A percentile compares a stretch with the other conserved stretches of the same genome.
Evolutionary conservation across 78 protist genomes (phyloP).

Genomic region (Dictyostelium purpureum): DNA sequence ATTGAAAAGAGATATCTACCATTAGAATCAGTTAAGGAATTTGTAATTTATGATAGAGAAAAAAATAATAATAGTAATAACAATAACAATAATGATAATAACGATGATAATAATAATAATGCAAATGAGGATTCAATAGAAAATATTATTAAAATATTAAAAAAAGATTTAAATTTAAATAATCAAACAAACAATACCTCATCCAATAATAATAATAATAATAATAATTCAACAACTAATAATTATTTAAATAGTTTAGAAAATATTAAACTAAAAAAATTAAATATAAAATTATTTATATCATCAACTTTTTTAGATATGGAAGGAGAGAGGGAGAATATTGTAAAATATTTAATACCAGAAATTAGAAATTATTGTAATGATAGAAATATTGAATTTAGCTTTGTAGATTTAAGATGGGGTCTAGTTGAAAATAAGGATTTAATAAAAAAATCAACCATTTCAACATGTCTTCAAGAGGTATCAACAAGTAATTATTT

Average conservation of each 20-base stretch:
- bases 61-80: not conserved
- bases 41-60: no score
- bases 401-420: constrained; percentile 62
- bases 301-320: constrained; percentile 51
- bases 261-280: no score
- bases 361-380: constrained; percentile 23
- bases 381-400: constrained; percentile 22
- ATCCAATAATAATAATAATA: no score
- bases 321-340: constrained; percentile 32
- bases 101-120: not conserved
- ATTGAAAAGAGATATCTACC: not conserved
- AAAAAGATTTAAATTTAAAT: no score
- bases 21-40: not conserved
- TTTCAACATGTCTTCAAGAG: constrained; percentile 47
- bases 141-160: not conserved
- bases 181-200: no score
- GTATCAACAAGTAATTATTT: constrained; percentile 16
- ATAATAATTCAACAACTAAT: not conserved
- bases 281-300: not conserved
- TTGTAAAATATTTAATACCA: constrained; percentile 26
- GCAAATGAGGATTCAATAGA: not conserved
- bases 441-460: not conserved
- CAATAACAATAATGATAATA: not conserved
- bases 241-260: not conserved
- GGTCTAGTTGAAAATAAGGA: constrained; percentile 29